Evolutionary conservation across 2,329 filamentous ascomycete genomes (phyloP).

Genomic region (Paecilomyces sp.): DNA sequence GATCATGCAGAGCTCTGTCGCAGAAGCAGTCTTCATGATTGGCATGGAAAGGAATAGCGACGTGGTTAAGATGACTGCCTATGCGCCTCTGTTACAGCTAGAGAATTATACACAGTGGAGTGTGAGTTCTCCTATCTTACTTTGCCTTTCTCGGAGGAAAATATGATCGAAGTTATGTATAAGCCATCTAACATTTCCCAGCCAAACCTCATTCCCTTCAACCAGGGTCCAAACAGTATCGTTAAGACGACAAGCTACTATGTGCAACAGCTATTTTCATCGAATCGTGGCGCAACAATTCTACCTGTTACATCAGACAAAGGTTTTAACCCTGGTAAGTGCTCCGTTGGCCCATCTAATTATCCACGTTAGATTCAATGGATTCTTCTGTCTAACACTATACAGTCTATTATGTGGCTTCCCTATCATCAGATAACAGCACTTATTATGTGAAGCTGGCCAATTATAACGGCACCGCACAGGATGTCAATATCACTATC

Average conservation of each 20-base stretch:
- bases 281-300: slow-evolving; percentile 21
- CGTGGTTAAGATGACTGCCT: slow-evolving; percentile 27
- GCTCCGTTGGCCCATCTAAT: background rate
- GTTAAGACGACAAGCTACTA: slow-evolving; percentile 28
- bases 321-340: background rate
- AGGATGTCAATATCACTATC: background rate
- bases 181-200: slow-evolving; percentile 3
- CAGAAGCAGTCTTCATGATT: slow-evolving; percentile 59
- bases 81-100: slow-evolving; percentile 30
- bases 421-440: background rate
- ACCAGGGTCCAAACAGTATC: slow-evolving; percentile 19
- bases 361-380: background rate
- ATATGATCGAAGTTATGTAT: background rate
- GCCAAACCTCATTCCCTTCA: slow-evolving; percentile 26
- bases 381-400: background rate
- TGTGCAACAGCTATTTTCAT: slow-evolving; percentile 28
- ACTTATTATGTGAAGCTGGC: slow-evolving; percentile 1
- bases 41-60: slow-evolving; percentile 38
- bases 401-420: background rate
- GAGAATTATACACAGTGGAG: slow-evolving; percentile 27
- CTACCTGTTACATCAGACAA: slow-evolving; percentile 15
- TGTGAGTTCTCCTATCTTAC: slow-evolving; percentile 12
- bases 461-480: background rate
- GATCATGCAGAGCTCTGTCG: slow-evolving; percentile 45
- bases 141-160: background rate